Percentiles rank a stretch among this genome's conserved stretches.
Evolutionary conservation across 208 protist species (phyloP).

Genomic region (Trypanosoma lewisi): DNA sequence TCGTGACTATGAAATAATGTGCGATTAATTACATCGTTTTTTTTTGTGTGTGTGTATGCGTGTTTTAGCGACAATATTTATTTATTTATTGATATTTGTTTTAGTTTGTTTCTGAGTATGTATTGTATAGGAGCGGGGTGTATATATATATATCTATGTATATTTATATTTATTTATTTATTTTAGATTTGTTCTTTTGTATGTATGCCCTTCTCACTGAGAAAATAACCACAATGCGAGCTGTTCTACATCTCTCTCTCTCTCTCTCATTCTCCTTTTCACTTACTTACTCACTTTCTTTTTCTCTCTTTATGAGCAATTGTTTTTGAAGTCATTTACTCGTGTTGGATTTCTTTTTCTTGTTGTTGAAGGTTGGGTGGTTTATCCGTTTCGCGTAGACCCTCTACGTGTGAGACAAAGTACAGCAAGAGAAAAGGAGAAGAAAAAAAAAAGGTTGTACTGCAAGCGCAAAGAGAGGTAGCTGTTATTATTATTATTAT

Average conservation of each 20-base stretch:
- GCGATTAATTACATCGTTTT: too few species aligned
- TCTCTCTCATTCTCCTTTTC: background rate
- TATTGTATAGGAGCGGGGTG: too few species aligned
- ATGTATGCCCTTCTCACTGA: background rate
- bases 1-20: too few species aligned
- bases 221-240: background rate
- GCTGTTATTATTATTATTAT: too few species aligned
- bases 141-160: constrained; percentile 21
- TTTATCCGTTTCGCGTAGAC: too few species aligned
- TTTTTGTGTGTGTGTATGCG: too few species aligned
- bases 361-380: too few species aligned
- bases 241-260: constrained; percentile 6
- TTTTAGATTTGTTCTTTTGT: background rate
- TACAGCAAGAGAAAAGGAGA: constrained; percentile 13
- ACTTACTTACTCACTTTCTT: background rate
- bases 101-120: constrained; percentile 5
- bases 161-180: constrained; percentile 11
- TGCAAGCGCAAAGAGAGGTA: too few species aligned
- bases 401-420: background rate
- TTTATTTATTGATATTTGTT: constrained; percentile 14
- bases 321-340: background rate
- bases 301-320: background rate
- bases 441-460: constrained; percentile 4
- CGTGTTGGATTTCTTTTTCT: too few species aligned
- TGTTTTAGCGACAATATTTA: too few species aligned